Evolutionary conservation across 345 rosid species (phyloP).

Genomic region (Brassica carinata): DNA sequence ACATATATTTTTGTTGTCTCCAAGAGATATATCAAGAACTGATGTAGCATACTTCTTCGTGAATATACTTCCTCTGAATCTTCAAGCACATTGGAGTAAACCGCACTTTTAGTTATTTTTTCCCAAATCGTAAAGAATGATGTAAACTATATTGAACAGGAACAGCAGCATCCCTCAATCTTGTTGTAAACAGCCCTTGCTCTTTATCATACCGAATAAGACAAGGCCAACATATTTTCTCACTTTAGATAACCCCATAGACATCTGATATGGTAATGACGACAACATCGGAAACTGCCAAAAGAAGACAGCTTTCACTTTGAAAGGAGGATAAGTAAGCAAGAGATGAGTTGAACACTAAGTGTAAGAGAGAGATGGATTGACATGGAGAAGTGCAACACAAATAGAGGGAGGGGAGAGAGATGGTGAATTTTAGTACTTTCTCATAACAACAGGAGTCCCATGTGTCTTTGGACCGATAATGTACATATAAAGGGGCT

Average conservation of each 20-base stretch:
- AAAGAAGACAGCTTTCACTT: slow-evolving; percentile 17
- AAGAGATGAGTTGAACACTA: neutral
- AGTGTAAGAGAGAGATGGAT: slow-evolving; percentile 12
- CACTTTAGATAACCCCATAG: too few species aligned
- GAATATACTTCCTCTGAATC: slow-evolving; percentile 50
- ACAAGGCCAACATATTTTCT: neutral
- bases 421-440: slow-evolving; percentile 7
- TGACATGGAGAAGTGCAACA: slow-evolving; percentile 21
- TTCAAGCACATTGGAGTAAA: neutral
- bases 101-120: neutral
- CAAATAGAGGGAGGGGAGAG: slow-evolving; percentile 1
- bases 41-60: too few species aligned
- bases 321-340: neutral
- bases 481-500: slow-evolving; percentile 28
- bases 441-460: slow-evolving; percentile 35
- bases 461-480: slow-evolving; percentile 21
- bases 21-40: too few species aligned
- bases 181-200: neutral
- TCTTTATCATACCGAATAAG: slow-evolving; percentile 24
- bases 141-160: slow-evolving; percentile 24
- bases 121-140: slow-evolving; percentile 1
- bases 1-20: too few species aligned
- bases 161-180: neutral
- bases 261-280: slow-evolving; percentile 35
- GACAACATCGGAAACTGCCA: slow-evolving; percentile 56